Evolutionary conservation across 805 yeast species (phyloP).

Genomic region (Candida qinlingensis): DNA sequence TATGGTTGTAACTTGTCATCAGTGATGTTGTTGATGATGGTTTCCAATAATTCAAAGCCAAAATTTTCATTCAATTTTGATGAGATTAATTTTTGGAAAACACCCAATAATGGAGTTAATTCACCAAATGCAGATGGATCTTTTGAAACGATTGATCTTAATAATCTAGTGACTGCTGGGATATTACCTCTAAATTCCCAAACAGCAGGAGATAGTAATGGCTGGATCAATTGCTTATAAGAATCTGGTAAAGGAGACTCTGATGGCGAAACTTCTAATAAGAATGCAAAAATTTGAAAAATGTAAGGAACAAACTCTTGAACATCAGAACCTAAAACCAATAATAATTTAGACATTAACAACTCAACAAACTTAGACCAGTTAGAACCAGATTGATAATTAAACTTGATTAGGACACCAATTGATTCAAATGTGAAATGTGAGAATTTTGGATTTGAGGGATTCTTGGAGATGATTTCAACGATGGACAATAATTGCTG

Average conservation of each 20-base stretch:
- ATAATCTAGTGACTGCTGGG: conserved; percentile 83
- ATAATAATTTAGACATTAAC: conserved; percentile 62
- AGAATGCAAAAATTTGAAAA: conserved; percentile 80
- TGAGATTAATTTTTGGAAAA: conserved; percentile 89
- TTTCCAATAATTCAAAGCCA: conserved; percentile 82
- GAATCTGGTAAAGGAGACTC: conserved; percentile 51
- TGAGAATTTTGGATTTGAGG: conserved; percentile 90
- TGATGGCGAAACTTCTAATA: conserved; percentile 57
- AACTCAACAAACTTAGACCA: conserved; percentile 32
- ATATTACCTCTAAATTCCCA: conserved; percentile 94
- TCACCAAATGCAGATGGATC: conserved; percentile 34
- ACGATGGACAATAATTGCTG: conserved; percentile 67
- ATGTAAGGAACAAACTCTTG: conserved; percentile 93
- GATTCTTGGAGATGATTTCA: conserved; percentile 72
- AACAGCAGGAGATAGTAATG: conserved; percentile 80
- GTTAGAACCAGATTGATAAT: conserved; percentile 25
- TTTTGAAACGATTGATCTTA: conserved; percentile 55
- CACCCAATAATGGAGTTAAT: conserved; percentile 82
- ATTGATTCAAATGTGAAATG: conserved; percentile 89
- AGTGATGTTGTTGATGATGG: conserved; percentile 56
- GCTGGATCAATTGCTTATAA: conserved; percentile 64
- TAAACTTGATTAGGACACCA: conserved; percentile 63
- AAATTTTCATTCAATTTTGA: conserved; percentile 74
- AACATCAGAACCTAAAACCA: conserved; percentile 72
- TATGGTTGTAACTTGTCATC: conserved; percentile 43